phyloP scores from a whole-genome alignment of 2,329 filamentous ascomycete genomes.

The Talaromyces sp. region DNA sequence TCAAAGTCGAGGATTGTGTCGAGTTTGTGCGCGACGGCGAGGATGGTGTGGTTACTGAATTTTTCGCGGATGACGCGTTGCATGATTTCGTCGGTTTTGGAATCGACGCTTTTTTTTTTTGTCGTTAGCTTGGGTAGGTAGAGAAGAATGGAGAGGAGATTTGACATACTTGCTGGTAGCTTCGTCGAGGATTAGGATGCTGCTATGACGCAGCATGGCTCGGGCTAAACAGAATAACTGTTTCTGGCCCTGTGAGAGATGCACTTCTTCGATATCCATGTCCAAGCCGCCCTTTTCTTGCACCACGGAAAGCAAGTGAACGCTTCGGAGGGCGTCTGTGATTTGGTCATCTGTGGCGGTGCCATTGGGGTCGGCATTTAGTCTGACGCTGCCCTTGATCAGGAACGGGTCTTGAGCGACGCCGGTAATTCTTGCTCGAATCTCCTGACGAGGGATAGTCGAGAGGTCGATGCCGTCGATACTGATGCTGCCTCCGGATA shows the following conservation, averaged over 20 bases:
- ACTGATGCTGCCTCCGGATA: slow-evolving; percentile 40
- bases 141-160: neutral
- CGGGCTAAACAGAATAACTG: slow-evolving; percentile 65
- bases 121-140: neutral
- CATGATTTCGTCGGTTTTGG: slow-evolving; percentile 57
- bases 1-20: slow-evolving; percentile 46
- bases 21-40: slow-evolving; percentile 58
- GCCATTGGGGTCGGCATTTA: slow-evolving; percentile 42
- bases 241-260: slow-evolving; percentile 59
- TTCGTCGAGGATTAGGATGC: slow-evolving; percentile 48
- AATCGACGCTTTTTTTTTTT: slow-evolving; percentile 50
- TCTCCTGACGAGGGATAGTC: slow-evolving; percentile 38
- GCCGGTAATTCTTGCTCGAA: slow-evolving; percentile 44
- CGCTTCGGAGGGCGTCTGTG: slow-evolving; percentile 37
- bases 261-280: slow-evolving; percentile 48
- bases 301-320: slow-evolving; percentile 40
- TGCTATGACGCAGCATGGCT: slow-evolving; percentile 53
- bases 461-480: slow-evolving; percentile 47
- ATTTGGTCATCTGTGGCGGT: slow-evolving; percentile 34
- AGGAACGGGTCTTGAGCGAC: slow-evolving; percentile 48
- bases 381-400: slow-evolving; percentile 40
- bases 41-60: slow-evolving; percentile 59
- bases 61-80: slow-evolving; percentile 56
- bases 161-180: slow-evolving; percentile 36
- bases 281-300: slow-evolving; percentile 42